Base-by-base conservation (phyloP, 2,329 filamentous ascomycete species). In the Penicillium sp. region DNA sequence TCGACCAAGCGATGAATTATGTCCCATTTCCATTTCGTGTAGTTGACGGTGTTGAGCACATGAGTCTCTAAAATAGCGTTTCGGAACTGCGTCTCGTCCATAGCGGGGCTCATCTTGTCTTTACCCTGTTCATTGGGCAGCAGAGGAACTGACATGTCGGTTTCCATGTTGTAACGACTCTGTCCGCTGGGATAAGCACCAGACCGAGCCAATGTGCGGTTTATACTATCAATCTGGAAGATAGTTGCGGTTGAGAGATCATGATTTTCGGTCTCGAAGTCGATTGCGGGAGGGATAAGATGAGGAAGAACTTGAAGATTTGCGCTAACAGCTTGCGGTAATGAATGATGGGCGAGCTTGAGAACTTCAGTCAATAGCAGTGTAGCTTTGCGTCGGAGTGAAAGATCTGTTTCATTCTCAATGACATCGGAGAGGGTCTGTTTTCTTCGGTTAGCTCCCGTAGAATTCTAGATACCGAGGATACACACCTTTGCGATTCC, bases 201-300 rank as follows among this genome's bases (percentile, higher is more conserved):
- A 45, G 90, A 95, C 53, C 92, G 84, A 68, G 95, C 95, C 13
- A 99, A 77, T 0, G 92, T 97, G 58, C 91, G 86, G 71, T 93
- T 99, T 61, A 99, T 92, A 69, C 93, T 97, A 75, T 96, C 96
- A 50, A 99, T 96, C 70, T 97, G 94, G 67, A 97, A 99, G 11
- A 99, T 90, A 16, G 95, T 95, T 7, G 91, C 88, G 7, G 91
- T 92, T 6, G 93, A 91, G 53, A 89, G 81, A 62, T 92, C 92
- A 50, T 90, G 87, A 22, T 86, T 82, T 29, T 92, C 85, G 18
- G 85, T 80, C 21, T 84, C 79, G 63, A 92, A 90, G 32, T 86
- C 82, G 2, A 89, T 82, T 4, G 92, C 91, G 0, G 87, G 85
- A 6, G 87, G 81, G 65, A 99, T 88, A 1, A 97, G 80, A 57